A percentile compares a stretch with the other conserved stretches of the same genome.
These are phyloP conservation scores for Pseudogymnoascus sp. DNA, from an alignment of 2,329 filamentous ascomycete species.

Conservation along the genomic window DNA sequence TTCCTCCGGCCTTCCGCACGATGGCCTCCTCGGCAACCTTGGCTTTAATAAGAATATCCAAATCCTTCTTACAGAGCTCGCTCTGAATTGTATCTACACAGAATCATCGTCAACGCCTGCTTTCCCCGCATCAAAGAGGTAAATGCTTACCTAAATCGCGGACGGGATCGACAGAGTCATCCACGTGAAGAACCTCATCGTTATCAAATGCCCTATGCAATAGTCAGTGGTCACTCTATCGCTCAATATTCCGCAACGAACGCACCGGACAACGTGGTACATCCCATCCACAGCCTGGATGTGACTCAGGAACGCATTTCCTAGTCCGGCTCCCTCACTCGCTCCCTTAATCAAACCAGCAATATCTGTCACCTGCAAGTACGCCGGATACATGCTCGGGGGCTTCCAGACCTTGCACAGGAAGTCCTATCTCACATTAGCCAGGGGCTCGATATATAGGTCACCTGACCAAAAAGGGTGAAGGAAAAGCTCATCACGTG, in stretches of 20 bases:
- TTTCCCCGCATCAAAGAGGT: not conserved
- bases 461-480: not conserved
- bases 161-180: slow-evolving; percentile 38
- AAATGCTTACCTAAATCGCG: slow-evolving; percentile 33
- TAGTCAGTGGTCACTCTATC: not conserved
- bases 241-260: not conserved
- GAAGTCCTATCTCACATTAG: slow-evolving; percentile 30
- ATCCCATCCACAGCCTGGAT: slow-evolving; percentile 40
- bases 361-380: slow-evolving; percentile 39
- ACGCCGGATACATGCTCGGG: slow-evolving; percentile 37
- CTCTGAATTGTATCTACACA: slow-evolving; percentile 31
- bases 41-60: slow-evolving; percentile 33
- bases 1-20: slow-evolving; percentile 36
- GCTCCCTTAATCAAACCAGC: slow-evolving; percentile 39
- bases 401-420: slow-evolving; percentile 39
- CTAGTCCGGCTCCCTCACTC: slow-evolving; percentile 36
- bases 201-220: slow-evolving; percentile 34
- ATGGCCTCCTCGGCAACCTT: slow-evolving; percentile 34
- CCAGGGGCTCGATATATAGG: not conserved
- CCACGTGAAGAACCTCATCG: slow-evolving; percentile 38
- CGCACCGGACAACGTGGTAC: slow-evolving; percentile 37
- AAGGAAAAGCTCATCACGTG: not conserved
- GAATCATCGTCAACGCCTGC: slow-evolving; percentile 14
- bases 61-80: slow-evolving; percentile 36
- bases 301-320: slow-evolving; percentile 38